Evolutionary conservation across 805 yeast genomes (phyloP).

Genomic region (Kodamaea laetipori): DNA sequence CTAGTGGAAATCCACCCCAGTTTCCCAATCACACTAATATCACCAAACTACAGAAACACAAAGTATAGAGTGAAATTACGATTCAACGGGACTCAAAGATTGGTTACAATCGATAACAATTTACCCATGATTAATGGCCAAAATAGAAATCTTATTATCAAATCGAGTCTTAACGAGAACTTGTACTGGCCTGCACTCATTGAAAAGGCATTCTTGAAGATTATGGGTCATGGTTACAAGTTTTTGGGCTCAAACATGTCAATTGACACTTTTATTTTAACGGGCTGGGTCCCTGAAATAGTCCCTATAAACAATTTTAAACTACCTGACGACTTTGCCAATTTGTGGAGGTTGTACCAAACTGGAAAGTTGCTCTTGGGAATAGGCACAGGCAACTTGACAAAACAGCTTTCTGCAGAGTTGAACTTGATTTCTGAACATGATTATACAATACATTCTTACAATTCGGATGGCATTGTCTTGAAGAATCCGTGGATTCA

Average conservation of each 20-base stretch:
- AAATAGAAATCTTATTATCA: conserved; percentile 33
- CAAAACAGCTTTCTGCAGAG: conserved; percentile 32
- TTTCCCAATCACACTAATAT: conserved; percentile 11
- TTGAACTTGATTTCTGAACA: conserved; percentile 56
- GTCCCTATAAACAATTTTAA: conserved; percentile 41
- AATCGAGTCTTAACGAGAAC: conserved; percentile 33
- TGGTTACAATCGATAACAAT: conserved; percentile 48
- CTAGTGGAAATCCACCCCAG: conserved; percentile 28
- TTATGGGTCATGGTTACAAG: conserved; percentile 59
- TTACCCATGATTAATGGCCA: conserved; percentile 41
- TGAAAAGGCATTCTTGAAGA: conserved; percentile 73
- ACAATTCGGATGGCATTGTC: conserved; percentile 24
- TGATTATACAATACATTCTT: conserved; percentile 59
- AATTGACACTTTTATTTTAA: conserved; percentile 61
- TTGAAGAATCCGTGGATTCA: conserved; percentile 44
- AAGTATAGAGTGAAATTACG: conserved; percentile 43
- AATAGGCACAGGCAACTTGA: conserved; percentile 62
- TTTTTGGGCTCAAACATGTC: conserved; percentile 77
- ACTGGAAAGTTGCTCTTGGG: conserved; percentile 52
- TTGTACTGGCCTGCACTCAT: conserved; percentile 69
- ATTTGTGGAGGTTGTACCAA: conserved; percentile 28
- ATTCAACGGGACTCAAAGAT: conserved; percentile 56
- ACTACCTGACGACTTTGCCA: conserved; percentile 24
- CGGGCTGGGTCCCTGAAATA: conserved; percentile 75
- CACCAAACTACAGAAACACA: conserved; percentile 17